A percentile compares a stretch with the other conserved stretches of the same genome.
Evolutionary conservation across 129 eudicot species (phyloP).

Genomic region (Flaveria sonorensis): DNA sequence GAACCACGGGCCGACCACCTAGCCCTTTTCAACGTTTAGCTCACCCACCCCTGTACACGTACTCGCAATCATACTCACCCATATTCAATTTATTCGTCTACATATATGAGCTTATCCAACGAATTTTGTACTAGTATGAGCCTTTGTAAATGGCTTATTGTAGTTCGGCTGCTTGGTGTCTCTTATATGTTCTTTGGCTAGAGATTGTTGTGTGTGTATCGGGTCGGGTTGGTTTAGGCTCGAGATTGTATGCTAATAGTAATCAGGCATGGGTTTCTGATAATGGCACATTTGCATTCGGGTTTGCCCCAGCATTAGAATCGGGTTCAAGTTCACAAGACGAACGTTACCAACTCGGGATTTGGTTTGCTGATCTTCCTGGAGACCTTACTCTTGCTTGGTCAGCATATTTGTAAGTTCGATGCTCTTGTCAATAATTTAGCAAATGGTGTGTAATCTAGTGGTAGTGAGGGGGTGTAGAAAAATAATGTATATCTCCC

Average conservation of each 20-base stretch:
- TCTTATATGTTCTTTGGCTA: conserved; percentile 19
- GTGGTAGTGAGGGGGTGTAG: too few relatives aligned
- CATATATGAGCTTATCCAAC: conserved; percentile 10
- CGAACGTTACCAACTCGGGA: conserved; percentile 54
- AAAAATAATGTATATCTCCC: too few relatives aligned
- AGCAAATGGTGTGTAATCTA: too few relatives aligned
- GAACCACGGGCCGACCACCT: conserved; percentile 35
- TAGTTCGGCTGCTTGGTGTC: conserved; percentile 14
- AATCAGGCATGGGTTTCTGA: conserved; percentile 71
- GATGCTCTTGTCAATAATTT: not conserved
- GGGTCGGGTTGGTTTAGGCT: conserved; percentile 54
- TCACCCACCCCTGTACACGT: conserved; percentile 42
- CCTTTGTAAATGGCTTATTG: conserved; percentile 34
- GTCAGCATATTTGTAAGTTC: conserved; percentile 79
- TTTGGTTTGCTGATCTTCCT: conserved; percentile 86
- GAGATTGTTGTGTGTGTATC: conserved; percentile 31
- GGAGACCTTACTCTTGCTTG: conserved; percentile 77
- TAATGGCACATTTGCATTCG: conserved; percentile 88
- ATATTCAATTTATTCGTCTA: conserved; percentile 1
- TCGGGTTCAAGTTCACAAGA: conserved; percentile 16
- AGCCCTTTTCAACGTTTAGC: conserved; percentile 37
- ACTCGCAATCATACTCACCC: conserved; percentile 7
- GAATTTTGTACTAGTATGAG: not conserved
- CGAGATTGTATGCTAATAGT: conserved; percentile 63
- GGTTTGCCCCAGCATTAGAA: conserved; percentile 52